Conservation (phyloP, 2,329 filamentous ascomycete species). For the Whalleya microplaca region DNA sequence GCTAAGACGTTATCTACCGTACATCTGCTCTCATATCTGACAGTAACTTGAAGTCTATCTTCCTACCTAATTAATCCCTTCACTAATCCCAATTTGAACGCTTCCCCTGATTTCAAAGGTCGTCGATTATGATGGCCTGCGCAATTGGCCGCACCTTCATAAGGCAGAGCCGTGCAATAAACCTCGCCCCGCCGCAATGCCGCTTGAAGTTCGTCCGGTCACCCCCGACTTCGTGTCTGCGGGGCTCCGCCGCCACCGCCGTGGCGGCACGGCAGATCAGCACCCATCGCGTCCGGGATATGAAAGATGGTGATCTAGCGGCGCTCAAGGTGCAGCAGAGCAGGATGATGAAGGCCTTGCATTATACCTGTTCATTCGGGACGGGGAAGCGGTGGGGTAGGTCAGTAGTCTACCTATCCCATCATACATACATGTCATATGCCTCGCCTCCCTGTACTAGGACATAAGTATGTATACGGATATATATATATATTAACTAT, state of each 20-base stretch:
- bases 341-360: slow-evolving; percentile 65
- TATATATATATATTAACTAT: slow-evolving; percentile 9
- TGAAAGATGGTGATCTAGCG: slow-evolving; percentile 10
- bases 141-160: neutral
- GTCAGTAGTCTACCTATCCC: slow-evolving; percentile 43
- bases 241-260: neutral
- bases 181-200: neutral
- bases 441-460: neutral
- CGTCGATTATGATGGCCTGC: slow-evolving; percentile 6
- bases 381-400: slow-evolving; percentile 68
- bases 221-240: neutral
- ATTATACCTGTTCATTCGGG: slow-evolving; percentile 70
- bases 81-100: neutral
- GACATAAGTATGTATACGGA: neutral
- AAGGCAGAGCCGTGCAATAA: neutral
- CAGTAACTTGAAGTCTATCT: too few relatives aligned
- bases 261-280: slow-evolving; percentile 9
- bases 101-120: neutral
- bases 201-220: neutral
- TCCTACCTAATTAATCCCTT: too few relatives aligned
- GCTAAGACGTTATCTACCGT: too few relatives aligned
- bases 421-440: slow-evolving; percentile 5
- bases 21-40: too few relatives aligned
- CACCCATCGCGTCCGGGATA: slow-evolving; percentile 1
- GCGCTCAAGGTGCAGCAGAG: slow-evolving; percentile 58